Conservation (phyloP, 2,329 filamentous ascomycete species). For the Graphiopsis chlorocephala region DNA sequence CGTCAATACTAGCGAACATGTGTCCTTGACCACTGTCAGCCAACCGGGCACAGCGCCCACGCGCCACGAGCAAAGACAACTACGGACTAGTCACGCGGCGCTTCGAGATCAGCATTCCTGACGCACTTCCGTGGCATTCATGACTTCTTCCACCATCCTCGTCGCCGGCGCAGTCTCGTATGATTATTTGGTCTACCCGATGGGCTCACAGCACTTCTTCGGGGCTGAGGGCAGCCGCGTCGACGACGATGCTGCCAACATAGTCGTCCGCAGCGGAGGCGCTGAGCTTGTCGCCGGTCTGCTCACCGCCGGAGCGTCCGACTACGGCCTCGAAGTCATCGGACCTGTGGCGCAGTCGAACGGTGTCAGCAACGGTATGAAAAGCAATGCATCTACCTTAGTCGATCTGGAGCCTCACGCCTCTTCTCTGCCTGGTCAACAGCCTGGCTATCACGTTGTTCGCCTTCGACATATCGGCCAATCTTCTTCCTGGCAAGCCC, state of each 20-base stretch:
- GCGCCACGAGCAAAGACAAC: slow-evolving; percentile 1
- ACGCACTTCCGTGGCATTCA: background rate
- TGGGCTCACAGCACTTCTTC: slow-evolving; percentile 25
- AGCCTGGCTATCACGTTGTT: slow-evolving; percentile 21
- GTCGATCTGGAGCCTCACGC: slow-evolving; percentile 26
- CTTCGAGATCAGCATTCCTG: slow-evolving; percentile 9
- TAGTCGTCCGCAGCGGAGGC: slow-evolving; percentile 31
- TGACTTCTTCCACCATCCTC: slow-evolving; percentile 23
- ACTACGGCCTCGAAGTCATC: slow-evolving; percentile 30
- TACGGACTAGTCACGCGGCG: slow-evolving; percentile 9
- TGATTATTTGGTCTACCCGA: slow-evolving; percentile 34
- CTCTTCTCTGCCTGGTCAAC: background rate
- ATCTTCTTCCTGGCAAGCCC: slow-evolving; percentile 30
- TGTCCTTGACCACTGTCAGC: slow-evolving; percentile 8
- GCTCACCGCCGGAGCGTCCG: slow-evolving; percentile 32
- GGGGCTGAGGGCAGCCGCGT: slow-evolving; percentile 28
- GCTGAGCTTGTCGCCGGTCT: slow-evolving; percentile 34
- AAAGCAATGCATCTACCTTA: slow-evolving; percentile 32
- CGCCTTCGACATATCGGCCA: slow-evolving; percentile 27
- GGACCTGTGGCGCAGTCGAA: slow-evolving; percentile 27
- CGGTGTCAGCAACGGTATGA: slow-evolving; percentile 24
- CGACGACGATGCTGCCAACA: slow-evolving; percentile 22
- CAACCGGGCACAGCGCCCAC: slow-evolving; percentile 14
- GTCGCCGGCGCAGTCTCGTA: slow-evolving; percentile 35
- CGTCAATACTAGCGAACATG: slow-evolving; percentile 1